These are phyloP conservation scores for Geum urbanum DNA, from an alignment of 306 rosid species.

Conservation along the genomic window DNA sequence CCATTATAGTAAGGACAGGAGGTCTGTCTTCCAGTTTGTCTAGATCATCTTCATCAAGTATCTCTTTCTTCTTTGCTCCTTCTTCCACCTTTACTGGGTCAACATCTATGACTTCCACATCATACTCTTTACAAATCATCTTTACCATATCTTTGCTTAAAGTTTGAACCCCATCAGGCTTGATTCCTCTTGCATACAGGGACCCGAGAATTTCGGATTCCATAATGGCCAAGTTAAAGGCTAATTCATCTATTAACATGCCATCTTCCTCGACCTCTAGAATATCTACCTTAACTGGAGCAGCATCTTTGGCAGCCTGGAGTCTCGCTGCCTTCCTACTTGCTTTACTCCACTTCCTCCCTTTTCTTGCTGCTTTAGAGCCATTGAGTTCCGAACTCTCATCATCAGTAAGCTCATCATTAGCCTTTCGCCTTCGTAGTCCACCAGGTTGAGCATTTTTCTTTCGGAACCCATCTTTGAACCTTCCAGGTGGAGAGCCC, in stretches of 20 bases:
- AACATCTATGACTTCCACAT: slow-evolving; percentile 77
- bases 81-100: slow-evolving; percentile 76
- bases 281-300: slow-evolving; percentile 96
- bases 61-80: slow-evolving; percentile 62
- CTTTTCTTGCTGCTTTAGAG: slow-evolving; percentile 74
- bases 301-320: slow-evolving; percentile 94
- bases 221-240: slow-evolving; percentile 62
- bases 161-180: slow-evolving; percentile 96
- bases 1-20: slow-evolving; percentile 96
- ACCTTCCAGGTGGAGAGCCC: slow-evolving; percentile 60
- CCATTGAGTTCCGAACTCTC: slow-evolving; percentile 65
- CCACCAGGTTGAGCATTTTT: slow-evolving; percentile 55
- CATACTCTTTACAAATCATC: slow-evolving; percentile 83
- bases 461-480: slow-evolving; percentile 68
- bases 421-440: slow-evolving; percentile 49
- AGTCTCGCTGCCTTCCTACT: slow-evolving; percentile 93
- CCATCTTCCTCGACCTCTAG: slow-evolving; percentile 79
- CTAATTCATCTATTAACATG: slow-evolving; percentile 82
- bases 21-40: slow-evolving; percentile 87
- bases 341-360: slow-evolving; percentile 98
- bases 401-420: slow-evolving; percentile 50
- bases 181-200: slow-evolving; percentile 77
- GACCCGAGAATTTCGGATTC: slow-evolving; percentile 91
- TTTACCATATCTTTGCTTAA: slow-evolving; percentile 87
- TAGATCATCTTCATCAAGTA: slow-evolving; percentile 69